Base-by-base conservation (phyloP, 2,329 filamentous ascomycete genomes). In the Diplocarpon rosae region DNA sequence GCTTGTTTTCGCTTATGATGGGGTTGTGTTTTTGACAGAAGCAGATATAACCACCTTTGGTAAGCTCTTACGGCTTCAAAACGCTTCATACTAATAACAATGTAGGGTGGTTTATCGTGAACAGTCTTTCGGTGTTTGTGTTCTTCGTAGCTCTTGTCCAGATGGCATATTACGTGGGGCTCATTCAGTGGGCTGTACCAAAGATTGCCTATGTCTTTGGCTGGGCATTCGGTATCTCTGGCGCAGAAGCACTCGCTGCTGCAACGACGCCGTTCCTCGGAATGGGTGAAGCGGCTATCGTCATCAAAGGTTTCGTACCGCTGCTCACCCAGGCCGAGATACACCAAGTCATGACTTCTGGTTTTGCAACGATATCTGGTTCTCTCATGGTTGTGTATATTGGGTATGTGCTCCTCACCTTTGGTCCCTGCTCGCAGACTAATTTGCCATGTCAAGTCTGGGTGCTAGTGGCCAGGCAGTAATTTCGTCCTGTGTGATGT, bases 401-500 rank as follows among this genome's bases (percentile, higher is more conserved):
- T 13, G 20, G 20, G 20, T 24, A 24, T 24, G 20, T 24, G 20
- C 7, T 24, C 20, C 3, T 24, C 20, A 24, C 20, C 20, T 24
- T 4, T 24, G 20, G 4, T 24, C 20, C 20, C 20, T 24, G 20
- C 20, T 24, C 20, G 7, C 20, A 24, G 4, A 7, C 20, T 24
- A 7, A 24, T 7, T 24, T 24, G 20, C 20, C 20, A 24, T 24
- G 20, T 24, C 20, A 3, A 42, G 20, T n/a, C 16, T 45, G n/a
- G 42, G 42, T 28, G 37, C 37, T 8, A 45, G 39, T 32, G 39
- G 27, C 27, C 42, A 45, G 24, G 42, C 39, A 13, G 15, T 45
- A 7, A 43, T 48, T 17, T 48, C 46, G 11, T 48, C 42, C 13
- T 39, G 46, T 28, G 14, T 48, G 10, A 45, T 48, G 46, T 48